These are phyloP conservation scores for Cladosporium sphaerospermum DNA, from an alignment of 2,329 filamentous ascomycete genomes.

Conservation along the genomic window DNA sequence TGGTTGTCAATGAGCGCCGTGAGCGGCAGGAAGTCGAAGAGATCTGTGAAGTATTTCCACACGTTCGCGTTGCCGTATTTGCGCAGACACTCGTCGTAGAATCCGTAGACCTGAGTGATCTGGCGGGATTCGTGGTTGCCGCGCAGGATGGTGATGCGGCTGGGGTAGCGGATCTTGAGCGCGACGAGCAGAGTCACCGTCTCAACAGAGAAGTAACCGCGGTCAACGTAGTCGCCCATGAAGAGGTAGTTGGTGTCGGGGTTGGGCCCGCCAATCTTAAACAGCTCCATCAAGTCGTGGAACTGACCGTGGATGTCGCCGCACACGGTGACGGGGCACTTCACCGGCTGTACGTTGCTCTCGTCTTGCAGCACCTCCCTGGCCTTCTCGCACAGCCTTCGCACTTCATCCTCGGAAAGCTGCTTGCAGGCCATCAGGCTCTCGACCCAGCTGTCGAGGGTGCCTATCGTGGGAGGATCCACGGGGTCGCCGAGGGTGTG, in stretches of 20 bases:
- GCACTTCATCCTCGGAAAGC: slow-evolving; percentile 87
- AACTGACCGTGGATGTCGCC: slow-evolving; percentile 99
- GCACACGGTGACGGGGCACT: slow-evolving; percentile 98
- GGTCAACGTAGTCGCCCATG: slow-evolving; percentile 99
- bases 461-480: slow-evolving; percentile 85
- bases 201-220: slow-evolving; percentile 98
- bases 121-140: slow-evolving; percentile 98
- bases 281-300: slow-evolving; percentile 98
- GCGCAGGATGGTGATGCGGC: slow-evolving; percentile 95
- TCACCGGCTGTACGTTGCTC: slow-evolving; percentile 98
- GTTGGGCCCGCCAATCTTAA: slow-evolving; percentile 96
- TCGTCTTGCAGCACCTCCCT: slow-evolving; percentile 95
- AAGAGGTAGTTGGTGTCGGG: slow-evolving; percentile 99
- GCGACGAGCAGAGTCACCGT: slow-evolving; percentile 94
- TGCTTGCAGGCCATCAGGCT: slow-evolving; percentile 98
- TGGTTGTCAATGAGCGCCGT: slow-evolving; percentile 98
- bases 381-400: slow-evolving; percentile 96
- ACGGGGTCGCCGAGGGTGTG: slow-evolving; percentile 64
- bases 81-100: slow-evolving; percentile 97
- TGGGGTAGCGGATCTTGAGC: slow-evolving; percentile 94
- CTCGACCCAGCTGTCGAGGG: slow-evolving; percentile 97
- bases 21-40: slow-evolving; percentile 96
- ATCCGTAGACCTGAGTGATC: slow-evolving; percentile 98
- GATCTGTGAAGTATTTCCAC: slow-evolving; percentile 98
- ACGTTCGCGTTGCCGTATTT: slow-evolving; percentile 99